A percentile compares a stretch with the other conserved stretches of the same genome.
Evolutionary conservation across 129 eudicot species (phyloP).

Genomic region (Gnaphalium uliginosum): DNA sequence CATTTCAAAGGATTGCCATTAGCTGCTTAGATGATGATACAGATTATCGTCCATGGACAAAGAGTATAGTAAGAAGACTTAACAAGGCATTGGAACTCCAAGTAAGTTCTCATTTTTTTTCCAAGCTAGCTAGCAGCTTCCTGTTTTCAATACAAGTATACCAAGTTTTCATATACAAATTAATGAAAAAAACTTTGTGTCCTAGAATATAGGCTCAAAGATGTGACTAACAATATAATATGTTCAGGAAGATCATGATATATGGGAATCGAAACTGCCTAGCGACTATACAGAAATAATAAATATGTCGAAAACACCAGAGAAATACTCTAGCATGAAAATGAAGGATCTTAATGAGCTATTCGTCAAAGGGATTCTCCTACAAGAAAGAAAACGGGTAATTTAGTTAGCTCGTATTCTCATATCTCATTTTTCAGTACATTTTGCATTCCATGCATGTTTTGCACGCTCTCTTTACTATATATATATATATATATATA

Average conservation of each 20-base stretch:
- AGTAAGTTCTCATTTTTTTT: not conserved
- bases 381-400: not conserved
- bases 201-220: no score
- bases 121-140: no score
- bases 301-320: not conserved
- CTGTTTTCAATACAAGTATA: no score
- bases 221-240: no score
- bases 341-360: not conserved
- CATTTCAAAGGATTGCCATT: not conserved
- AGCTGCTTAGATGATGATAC: not conserved
- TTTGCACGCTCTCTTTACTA: no score
- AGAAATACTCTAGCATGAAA: not conserved
- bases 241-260: not conserved
- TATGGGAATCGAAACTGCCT: not conserved
- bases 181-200: no score
- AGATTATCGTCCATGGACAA: not conserved
- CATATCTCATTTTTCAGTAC: not conserved
- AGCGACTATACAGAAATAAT: not conserved
- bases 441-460: not conserved
- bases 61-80: not conserved
- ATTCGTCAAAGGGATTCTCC: not conserved
- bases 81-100: not conserved
- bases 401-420: not conserved
- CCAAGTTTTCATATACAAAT: no score
- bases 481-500: no score